These are phyloP conservation scores for Catunica adiposa DNA, from an alignment of 2,329 filamentous ascomycete genomes.

Conservation along the genomic window DNA sequence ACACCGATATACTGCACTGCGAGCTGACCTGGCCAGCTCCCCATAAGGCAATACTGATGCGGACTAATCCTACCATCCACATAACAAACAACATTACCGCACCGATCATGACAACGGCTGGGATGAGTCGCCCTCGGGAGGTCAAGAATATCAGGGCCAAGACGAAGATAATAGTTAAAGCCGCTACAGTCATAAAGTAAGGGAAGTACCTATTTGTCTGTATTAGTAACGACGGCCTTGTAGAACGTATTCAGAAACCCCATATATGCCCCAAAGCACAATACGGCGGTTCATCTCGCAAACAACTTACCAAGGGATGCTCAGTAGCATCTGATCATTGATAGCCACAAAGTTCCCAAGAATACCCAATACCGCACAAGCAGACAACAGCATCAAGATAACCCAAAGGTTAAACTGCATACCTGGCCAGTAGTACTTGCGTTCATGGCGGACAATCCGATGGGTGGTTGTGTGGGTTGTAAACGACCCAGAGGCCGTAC, in stretches of 20 bases:
- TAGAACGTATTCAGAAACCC: background rate
- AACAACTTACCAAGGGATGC: constrained; percentile 39
- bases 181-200: constrained; percentile 43
- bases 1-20: constrained; percentile 43
- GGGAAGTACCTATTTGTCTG: constrained; percentile 41
- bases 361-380: constrained; percentile 42
- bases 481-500: constrained; percentile 8
- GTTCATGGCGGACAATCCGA: constrained; percentile 27
- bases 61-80: constrained; percentile 50
- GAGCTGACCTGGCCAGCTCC: constrained; percentile 40
- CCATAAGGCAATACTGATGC: constrained; percentile 46
- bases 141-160: constrained; percentile 47
- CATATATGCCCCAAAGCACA: background rate
- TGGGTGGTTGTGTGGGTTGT: constrained; percentile 5
- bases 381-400: constrained; percentile 45
- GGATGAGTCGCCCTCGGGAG: constrained; percentile 41
- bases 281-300: background rate
- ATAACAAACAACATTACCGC: constrained; percentile 49
- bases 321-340: constrained; percentile 37
- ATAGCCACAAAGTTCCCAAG: constrained; percentile 43
- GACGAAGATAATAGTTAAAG: constrained; percentile 50
- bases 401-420: constrained; percentile 51
- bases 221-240: background rate
- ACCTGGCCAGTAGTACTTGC: constrained; percentile 53
- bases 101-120: constrained; percentile 45